Percentiles rank a stretch among this genome's conserved stretches.
These are phyloP conservation scores for Diphasiastrum complanatum DNA, from an alignment of 83 land plant species.

Conservation along the genomic window DNA sequence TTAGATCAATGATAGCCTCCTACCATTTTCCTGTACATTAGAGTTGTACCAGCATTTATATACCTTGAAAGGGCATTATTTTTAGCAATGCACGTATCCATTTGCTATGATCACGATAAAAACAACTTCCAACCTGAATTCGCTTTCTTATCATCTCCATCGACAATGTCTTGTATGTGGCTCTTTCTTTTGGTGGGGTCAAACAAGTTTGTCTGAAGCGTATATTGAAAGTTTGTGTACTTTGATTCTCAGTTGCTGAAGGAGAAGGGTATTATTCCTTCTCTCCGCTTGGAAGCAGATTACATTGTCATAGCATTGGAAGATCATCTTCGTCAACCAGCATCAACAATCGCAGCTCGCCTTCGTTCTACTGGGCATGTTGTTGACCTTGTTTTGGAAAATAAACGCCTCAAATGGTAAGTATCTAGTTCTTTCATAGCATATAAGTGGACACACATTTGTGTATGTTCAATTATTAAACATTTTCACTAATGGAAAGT, in stretches of 20 bases:
- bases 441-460: not conserved
- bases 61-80: too few relatives aligned
- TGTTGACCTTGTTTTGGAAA: slow-evolving; percentile 75
- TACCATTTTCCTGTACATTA: not conserved
- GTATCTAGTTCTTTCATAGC: not conserved
- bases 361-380: slow-evolving; percentile 60
- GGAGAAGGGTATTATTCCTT: slow-evolving; percentile 64
- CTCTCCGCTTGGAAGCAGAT: slow-evolving; percentile 48
- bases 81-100: too few relatives aligned
- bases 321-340: slow-evolving; percentile 57
- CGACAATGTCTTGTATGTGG: too few relatives aligned
- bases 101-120: too few relatives aligned
- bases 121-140: too few relatives aligned
- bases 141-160: too few relatives aligned
- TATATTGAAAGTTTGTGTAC: not conserved
- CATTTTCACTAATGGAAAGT: not conserved
- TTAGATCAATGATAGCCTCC: slow-evolving; percentile 20
- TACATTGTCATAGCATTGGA: slow-evolving; percentile 71
- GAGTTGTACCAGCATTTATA: slow-evolving; percentile 1
- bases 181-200: too few relatives aligned
- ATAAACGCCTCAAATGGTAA: slow-evolving; percentile 75
- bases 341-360: slow-evolving; percentile 54
- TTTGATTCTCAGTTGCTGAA: slow-evolving; percentile 58
- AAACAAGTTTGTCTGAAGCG: not conserved
- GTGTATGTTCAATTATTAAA: not conserved